These are phyloP conservation scores for Coix lacrymajobi DNA, from an alignment of 176 grass and related monocot species.

Conservation along the genomic window DNA sequence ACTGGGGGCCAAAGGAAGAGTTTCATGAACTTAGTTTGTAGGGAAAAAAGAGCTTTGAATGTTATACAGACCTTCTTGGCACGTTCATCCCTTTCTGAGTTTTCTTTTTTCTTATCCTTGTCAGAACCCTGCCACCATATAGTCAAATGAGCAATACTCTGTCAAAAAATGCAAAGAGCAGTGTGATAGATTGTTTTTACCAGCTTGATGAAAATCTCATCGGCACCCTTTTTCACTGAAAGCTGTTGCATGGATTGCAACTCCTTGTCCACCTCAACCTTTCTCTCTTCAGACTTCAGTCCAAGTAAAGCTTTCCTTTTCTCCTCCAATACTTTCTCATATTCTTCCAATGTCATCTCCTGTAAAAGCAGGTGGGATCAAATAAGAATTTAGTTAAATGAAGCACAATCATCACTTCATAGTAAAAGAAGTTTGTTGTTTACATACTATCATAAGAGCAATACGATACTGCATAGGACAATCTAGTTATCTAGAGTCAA, in stretches of 20 bases:
- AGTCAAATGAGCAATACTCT: background rate
- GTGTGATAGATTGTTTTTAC: background rate
- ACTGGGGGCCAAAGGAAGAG: background rate
- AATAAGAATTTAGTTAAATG: background rate
- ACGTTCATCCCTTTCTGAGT: conserved; percentile 45
- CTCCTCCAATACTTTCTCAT: conserved; percentile 82
- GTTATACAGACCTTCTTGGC: conserved; percentile 49
- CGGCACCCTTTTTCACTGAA: conserved; percentile 48
- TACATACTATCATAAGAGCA: background rate
- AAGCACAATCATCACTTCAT: background rate
- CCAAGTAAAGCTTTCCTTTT: conserved; percentile 67
- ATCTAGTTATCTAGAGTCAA: background rate
- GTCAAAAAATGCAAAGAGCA: background rate
- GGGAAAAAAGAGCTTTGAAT: background rate
- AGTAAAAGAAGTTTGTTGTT: background rate
- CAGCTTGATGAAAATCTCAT: conserved; percentile 74
- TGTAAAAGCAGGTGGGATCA: conserved; percentile 12
- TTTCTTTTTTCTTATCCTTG: conserved; percentile 86
- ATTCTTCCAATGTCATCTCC: conserved; percentile 93
- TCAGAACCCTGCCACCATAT: conserved; percentile 54
- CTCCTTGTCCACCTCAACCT: conserved; percentile 74
- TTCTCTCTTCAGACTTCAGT: conserved; percentile 64
- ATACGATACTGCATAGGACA: background rate
- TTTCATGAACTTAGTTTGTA: background rate
- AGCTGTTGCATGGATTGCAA: conserved; percentile 66